A percentile compares a stretch with the other conserved stretches of the same genome.
Evolutionary conservation across 352 stramenopile genomes (phyloP).

Genomic region (Phytophthora pinifolia): DNA sequence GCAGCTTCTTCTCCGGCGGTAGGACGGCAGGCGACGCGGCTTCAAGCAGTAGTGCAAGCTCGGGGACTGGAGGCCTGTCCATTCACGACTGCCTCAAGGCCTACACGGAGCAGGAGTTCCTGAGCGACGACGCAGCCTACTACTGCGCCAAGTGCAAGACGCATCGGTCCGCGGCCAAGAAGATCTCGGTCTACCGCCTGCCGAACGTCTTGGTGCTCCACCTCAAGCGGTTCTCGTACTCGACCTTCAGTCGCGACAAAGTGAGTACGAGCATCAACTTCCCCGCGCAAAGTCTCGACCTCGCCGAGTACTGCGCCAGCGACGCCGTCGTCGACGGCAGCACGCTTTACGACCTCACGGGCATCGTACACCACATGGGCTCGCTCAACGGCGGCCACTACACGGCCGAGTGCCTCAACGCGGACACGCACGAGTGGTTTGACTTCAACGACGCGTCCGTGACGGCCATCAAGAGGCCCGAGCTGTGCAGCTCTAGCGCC

Average conservation of each 20-base stretch:
- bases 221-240: slow-evolving; percentile 90
- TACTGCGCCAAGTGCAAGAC: slow-evolving; percentile 79
- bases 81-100: slow-evolving; percentile 71
- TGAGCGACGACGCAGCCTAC: slow-evolving; percentile 66
- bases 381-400: slow-evolving; percentile 82
- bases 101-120: slow-evolving; percentile 70
- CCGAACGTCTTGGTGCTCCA: slow-evolving; percentile 88
- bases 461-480: slow-evolving; percentile 63
- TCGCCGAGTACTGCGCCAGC: slow-evolving; percentile 65
- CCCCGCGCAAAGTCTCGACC: slow-evolving; percentile 56
- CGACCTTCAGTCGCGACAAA: slow-evolving; percentile 76
- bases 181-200: slow-evolving; percentile 74
- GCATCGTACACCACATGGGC: slow-evolving; percentile 80
- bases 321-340: slow-evolving; percentile 70
- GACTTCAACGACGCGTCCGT: slow-evolving; percentile 80
- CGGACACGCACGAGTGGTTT: slow-evolving; percentile 72
- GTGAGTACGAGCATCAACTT: slow-evolving; percentile 68
- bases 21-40: slow-evolving; percentile 12
- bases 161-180: slow-evolving; percentile 67
- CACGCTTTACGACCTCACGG: slow-evolving; percentile 76
- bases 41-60: neutral
- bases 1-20: slow-evolving; percentile 36
- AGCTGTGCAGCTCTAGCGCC: slow-evolving; percentile 58
- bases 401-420: slow-evolving; percentile 78
- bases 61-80: slow-evolving; percentile 27